Conservation (phyloP, 2,329 filamentous ascomycete genomes). For the Aspergillus oerlinghausenensis region DNA sequence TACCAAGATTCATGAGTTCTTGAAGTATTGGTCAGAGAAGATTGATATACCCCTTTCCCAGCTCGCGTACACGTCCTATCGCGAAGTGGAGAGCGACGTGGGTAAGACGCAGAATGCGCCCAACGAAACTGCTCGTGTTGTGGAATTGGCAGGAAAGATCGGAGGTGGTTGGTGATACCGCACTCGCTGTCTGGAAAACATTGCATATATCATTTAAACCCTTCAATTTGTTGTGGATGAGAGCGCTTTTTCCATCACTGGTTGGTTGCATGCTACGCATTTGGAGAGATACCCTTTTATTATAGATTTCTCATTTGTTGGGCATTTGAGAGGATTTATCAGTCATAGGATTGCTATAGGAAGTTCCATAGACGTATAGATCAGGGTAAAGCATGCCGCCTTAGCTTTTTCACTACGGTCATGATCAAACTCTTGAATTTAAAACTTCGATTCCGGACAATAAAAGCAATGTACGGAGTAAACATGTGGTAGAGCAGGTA, state of each 20-base stretch:
- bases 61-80: constrained; percentile 79
- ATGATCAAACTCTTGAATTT: background rate
- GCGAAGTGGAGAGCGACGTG: constrained; percentile 91
- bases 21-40: constrained; percentile 70
- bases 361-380: background rate
- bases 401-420: background rate
- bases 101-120: constrained; percentile 61
- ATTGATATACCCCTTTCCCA: constrained; percentile 68
- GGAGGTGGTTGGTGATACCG: constrained; percentile 79
- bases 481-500: background rate
- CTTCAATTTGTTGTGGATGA: background rate
- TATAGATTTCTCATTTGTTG: background rate
- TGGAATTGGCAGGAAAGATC: constrained; percentile 82
- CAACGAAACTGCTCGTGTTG: constrained; percentile 73
- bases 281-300: background rate
- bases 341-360: background rate
- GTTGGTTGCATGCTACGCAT: background rate
- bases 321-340: background rate
- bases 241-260: background rate
- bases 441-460: background rate
- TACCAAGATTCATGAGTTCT: constrained; percentile 54
- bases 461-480: no score
- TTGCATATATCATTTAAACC: constrained; percentile 2
- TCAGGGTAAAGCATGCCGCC: background rate
- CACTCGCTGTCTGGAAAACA: background rate